phyloP scores from a whole-genome alignment of 495 filamentous ascomycete genomes.

The Pseudevernia furfuracea region DNA sequence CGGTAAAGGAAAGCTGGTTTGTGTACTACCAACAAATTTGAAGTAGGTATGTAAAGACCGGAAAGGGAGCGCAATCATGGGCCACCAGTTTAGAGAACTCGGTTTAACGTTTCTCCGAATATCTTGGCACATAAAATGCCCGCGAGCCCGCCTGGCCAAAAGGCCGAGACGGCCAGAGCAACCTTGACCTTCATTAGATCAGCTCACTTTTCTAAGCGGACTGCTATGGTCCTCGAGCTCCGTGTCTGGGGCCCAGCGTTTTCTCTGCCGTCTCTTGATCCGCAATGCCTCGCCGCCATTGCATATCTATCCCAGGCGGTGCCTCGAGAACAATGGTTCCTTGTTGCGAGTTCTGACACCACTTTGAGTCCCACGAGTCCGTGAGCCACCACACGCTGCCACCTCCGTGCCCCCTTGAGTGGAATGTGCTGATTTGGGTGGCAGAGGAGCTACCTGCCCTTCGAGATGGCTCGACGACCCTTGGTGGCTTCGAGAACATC shows the following conservation, averaged over 20 bases:
- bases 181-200: too few relatives aligned
- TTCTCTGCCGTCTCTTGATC: constrained; percentile 77
- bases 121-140: too few relatives aligned
- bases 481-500: constrained; percentile 67
- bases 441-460: constrained; percentile 71
- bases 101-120: not conserved
- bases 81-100: too few relatives aligned
- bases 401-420: not conserved
- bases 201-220: constrained; percentile 4
- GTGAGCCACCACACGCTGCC: constrained; percentile 29
- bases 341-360: constrained; percentile 69
- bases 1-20: too few relatives aligned
- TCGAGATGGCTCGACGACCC: constrained; percentile 54
- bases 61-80: too few relatives aligned
- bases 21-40: too few relatives aligned
- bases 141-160: too few relatives aligned
- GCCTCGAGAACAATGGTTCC: constrained; percentile 56
- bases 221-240: constrained; percentile 44
- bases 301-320: constrained; percentile 58
- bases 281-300: constrained; percentile 75
- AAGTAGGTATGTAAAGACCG: too few relatives aligned
- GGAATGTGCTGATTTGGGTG: constrained; percentile 1
- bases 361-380: constrained; percentile 68
- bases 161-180: not conserved
- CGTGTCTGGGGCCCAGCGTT: constrained; percentile 91